Percentiles rank a stretch among this genome's conserved stretches.
These are phyloP conservation scores for Oenanthe sinensis DNA, from an alignment of 129 eudicot genomes.

Conservation along the genomic window DNA sequence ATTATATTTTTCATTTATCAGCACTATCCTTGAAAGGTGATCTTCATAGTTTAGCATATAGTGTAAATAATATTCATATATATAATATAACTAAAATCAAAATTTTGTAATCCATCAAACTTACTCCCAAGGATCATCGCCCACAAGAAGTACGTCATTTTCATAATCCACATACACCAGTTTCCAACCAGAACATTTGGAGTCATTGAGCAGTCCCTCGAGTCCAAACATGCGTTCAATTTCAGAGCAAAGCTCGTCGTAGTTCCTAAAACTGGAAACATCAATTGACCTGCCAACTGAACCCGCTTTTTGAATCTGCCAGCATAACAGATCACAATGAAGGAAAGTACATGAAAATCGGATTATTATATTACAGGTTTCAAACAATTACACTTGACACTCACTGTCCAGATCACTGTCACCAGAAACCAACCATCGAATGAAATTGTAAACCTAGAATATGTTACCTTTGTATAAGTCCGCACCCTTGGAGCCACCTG, in stretches of 20 bases:
- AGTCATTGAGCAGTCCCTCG: conserved; percentile 74
- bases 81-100: no score
- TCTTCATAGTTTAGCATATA: background rate
- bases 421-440: background rate
- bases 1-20: background rate
- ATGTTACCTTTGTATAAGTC: conserved; percentile 78
- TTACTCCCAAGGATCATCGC: conserved; percentile 99
- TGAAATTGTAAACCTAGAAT: background rate
- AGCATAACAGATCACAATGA: background rate
- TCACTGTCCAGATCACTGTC: background rate
- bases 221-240: conserved; percentile 97
- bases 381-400: conserved; percentile 1
- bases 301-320: conserved; percentile 92
- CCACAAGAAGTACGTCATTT: conserved; percentile 91
- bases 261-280: conserved; percentile 73
- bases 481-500: conserved; percentile 71
- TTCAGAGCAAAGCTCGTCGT: conserved; percentile 65
- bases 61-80: no score
- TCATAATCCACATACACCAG: conserved; percentile 93
- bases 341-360: background rate
- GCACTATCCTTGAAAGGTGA: background rate
- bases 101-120: conserved; percentile 17
- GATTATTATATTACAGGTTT: background rate
- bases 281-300: conserved; percentile 97
- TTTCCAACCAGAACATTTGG: conserved; percentile 81